phyloP scores from a whole-genome alignment of 1,139 yeast genomes.

The Yamadazyma triangularis region DNA sequence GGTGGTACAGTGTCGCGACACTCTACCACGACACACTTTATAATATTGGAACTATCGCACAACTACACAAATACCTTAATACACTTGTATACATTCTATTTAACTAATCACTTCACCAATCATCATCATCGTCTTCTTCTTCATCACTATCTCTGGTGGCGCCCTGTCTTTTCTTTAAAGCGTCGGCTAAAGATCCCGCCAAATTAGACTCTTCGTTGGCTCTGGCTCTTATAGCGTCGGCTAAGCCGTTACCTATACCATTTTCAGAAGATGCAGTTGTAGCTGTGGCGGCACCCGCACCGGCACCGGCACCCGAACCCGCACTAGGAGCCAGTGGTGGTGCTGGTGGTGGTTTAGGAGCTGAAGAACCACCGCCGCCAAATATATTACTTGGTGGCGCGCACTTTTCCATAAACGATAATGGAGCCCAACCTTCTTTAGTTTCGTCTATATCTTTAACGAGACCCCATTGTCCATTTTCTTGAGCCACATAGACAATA shows the following conservation, averaged over 20 bases:
- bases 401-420: slow-evolving; percentile 75
- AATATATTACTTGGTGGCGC: slow-evolving; percentile 35
- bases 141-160: slow-evolving; percentile 71
- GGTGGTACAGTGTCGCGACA: too few relatives aligned
- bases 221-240: slow-evolving; percentile 69
- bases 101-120: too few relatives aligned
- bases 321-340: slow-evolving; percentile 10
- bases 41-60: too few relatives aligned
- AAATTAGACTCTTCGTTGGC: slow-evolving; percentile 59
- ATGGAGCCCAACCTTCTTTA: slow-evolving; percentile 96
- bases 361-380: slow-evolving; percentile 26
- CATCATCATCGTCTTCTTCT: slow-evolving; percentile 75
- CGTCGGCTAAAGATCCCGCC: slow-evolving; percentile 88
- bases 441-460: slow-evolving; percentile 74
- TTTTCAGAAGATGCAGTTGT: slow-evolving; percentile 19
- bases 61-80: too few relatives aligned
- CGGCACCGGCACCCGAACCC: slow-evolving; percentile 7
- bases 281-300: slow-evolving; percentile 9
- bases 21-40: too few relatives aligned
- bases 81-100: too few relatives aligned
- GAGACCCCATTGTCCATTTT: slow-evolving; percentile 86
- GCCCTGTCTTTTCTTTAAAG: slow-evolving; percentile 70
- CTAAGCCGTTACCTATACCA: slow-evolving; percentile 54
- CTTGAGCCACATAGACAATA: slow-evolving; percentile 64
- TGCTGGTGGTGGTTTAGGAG: slow-evolving; percentile 23